phyloP scores from a whole-genome alignment of 352 stramenopile species.

The Paralagenidium karlingii region DNA sequence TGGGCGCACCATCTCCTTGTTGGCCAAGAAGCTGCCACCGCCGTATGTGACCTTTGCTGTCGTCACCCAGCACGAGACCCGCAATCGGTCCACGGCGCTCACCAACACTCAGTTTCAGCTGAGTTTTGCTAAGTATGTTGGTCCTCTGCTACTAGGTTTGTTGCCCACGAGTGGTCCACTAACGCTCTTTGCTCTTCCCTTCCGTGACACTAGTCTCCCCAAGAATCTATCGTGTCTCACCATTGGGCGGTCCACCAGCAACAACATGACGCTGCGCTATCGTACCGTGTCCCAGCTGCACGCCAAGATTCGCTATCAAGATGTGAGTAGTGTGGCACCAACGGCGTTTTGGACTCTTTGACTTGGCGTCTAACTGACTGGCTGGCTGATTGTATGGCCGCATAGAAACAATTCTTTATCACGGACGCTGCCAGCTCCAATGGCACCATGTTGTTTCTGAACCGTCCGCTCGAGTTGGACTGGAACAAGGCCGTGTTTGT shows the following conservation, averaged over 20 bases:
- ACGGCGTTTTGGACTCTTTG: neutral
- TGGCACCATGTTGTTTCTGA: constrained; percentile 77
- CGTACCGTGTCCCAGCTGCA: constrained; percentile 78
- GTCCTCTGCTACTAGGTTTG: neutral
- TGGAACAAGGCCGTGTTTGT: constrained; percentile 77
- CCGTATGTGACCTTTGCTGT: constrained; percentile 88
- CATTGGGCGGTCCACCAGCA: constrained; percentile 67
- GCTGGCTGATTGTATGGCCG: neutral
- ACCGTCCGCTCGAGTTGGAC: constrained; percentile 61
- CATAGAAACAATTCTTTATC: constrained; percentile 62
- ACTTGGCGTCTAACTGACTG: neutral
- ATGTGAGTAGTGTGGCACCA: constrained; percentile 26
- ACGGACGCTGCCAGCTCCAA: constrained; percentile 71
- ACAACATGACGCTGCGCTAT: constrained; percentile 79
- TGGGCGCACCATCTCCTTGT: constrained; percentile 71
- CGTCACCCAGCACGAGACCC: constrained; percentile 82
- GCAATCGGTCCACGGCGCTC: constrained; percentile 65
- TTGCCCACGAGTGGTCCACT: neutral
- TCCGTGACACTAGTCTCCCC: constrained; percentile 21
- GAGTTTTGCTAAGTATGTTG: constrained; percentile 80
- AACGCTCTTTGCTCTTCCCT: neutral
- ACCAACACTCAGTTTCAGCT: constrained; percentile 89
- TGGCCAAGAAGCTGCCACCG: constrained; percentile 76
- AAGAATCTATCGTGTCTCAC: constrained; percentile 59
- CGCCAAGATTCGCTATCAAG: constrained; percentile 68